Evolutionary conservation across 2,329 filamentous ascomycete genomes (phyloP).

Genomic region (Colletotrichum coccodes): DNA sequence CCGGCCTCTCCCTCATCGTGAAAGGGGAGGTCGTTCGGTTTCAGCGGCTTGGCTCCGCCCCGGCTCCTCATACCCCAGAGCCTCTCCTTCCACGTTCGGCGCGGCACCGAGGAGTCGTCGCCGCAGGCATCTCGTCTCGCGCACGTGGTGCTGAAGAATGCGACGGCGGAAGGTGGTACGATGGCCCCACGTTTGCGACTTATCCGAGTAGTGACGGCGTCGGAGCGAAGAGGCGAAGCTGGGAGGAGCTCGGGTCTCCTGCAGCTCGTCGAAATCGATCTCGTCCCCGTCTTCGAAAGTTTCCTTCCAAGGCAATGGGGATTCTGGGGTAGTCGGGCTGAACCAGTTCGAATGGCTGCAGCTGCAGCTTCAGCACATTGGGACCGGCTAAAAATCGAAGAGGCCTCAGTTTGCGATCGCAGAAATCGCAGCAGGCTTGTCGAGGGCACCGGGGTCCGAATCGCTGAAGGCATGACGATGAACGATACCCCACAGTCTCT

Average conservation of each 20-base stretch:
- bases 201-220: conserved; percentile 29
- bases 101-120: conserved; percentile 37
- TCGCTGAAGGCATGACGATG: conserved; percentile 47
- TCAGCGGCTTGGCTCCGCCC: conserved; percentile 53
- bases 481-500: neutral
- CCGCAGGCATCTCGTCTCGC: conserved; percentile 38
- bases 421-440: conserved; percentile 76
- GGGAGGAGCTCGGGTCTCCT: conserved; percentile 37
- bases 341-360: neutral
- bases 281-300: conserved; percentile 35
- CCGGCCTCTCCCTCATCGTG: conserved; percentile 68
- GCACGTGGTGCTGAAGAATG: conserved; percentile 44
- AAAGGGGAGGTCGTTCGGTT: conserved; percentile 68
- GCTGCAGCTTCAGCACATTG: conserved; percentile 32
- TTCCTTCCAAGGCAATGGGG: conserved; percentile 13
- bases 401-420: conserved; percentile 72
- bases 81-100: conserved; percentile 58
- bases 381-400: conserved; percentile 60
- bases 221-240: conserved; percentile 42
- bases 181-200: conserved; percentile 7
- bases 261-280: conserved; percentile 32
- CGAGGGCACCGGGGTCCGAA: conserved; percentile 61
- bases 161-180: neutral
- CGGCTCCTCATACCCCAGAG: conserved; percentile 55
- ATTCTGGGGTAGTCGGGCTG: conserved; percentile 11